Evolutionary conservation across 2,329 filamentous ascomycete genomes (phyloP), one percentile per base, ranked within the genome.

Genomic region (Phaeophleospora eucalypticola): DNA sequence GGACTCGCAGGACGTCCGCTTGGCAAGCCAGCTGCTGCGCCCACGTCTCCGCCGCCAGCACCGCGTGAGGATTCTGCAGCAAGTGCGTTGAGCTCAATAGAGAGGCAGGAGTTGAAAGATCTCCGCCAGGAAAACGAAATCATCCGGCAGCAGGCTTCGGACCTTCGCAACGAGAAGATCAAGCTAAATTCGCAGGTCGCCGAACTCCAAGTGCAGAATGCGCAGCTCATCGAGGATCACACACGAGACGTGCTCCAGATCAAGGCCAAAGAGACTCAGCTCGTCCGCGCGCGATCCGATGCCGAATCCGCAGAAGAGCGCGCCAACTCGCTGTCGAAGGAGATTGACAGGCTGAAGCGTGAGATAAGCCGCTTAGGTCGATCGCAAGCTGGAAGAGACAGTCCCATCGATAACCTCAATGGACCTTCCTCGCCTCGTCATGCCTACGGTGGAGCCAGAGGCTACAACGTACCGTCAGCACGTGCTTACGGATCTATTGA

Each of bases 181-280:
- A 90, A 85, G 61, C 78, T 95, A 40, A 79, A 83, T 49, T 93
- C 89, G 0, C 89, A 96, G 66, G 85, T 97, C 35, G 86, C 91
- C 58, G 93, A 97, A 68, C 78, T 98, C 21, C 94, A 96, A 70
- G 94, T 95, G 61, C 89, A 96, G 65, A 98, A 98, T 62, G 93
- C 93, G 18, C 86, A 93, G 53, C 76, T 98, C 27, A 98, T 98
- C 51, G 93, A 98, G 69, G 91, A 97, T 61, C 91, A 97, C 66
- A 98, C 93, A 0, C 80, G 91, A 39, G 91, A 98, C 61, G 89
- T 96, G 0, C 76, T 98, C 35, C 93, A 89, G 58, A 94, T 98
- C 71, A 97, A 97, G 68, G 93, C 93, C 12, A 98, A 98, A 69
- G 93, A 98, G 68, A 97, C 93, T 2, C 93, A 98, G 61, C 79